Conservation (phyloP, 805 yeast genomes). For the Sungouiozyma ichnusensis region DNA sequence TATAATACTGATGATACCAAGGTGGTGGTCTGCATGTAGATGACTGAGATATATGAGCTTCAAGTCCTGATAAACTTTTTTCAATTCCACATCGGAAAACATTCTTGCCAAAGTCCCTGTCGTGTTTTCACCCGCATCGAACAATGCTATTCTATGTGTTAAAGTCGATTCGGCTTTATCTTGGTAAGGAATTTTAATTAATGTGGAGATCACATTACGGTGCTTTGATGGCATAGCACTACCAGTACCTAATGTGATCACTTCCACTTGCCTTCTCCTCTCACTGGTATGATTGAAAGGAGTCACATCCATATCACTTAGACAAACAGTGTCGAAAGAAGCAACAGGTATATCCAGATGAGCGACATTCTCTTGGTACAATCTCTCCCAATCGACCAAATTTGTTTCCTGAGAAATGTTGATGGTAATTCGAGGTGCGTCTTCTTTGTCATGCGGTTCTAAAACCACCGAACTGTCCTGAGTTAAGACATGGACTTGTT, state of each 20-base stretch:
- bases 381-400: constrained; percentile 14
- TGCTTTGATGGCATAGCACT: constrained; percentile 78
- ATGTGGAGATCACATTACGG: constrained; percentile 75
- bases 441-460: constrained; percentile 16
- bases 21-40: constrained; percentile 93
- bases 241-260: constrained; percentile 83
- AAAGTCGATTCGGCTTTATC: constrained; percentile 24
- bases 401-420: background rate
- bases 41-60: constrained; percentile 68
- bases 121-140: constrained; percentile 97
- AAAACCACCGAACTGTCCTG: constrained; percentile 12
- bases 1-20: constrained; percentile 67
- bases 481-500: constrained; percentile 19
- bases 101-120: constrained; percentile 59
- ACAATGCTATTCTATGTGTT: constrained; percentile 38
- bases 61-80: constrained; percentile 47
- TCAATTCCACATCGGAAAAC: constrained; percentile 38
- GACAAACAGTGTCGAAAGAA: constrained; percentile 19
- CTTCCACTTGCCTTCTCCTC: constrained; percentile 47
- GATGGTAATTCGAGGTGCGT: constrained; percentile 2
- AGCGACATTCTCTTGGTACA: constrained; percentile 20
- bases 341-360: constrained; percentile 19
- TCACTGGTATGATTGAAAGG: constrained; percentile 25
- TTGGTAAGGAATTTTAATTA: constrained; percentile 56
- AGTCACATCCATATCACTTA: constrained; percentile 21